These are phyloP conservation scores for Alternaria postmessia DNA, from an alignment of 2,329 filamentous ascomycete species.

Conservation along the genomic window DNA sequence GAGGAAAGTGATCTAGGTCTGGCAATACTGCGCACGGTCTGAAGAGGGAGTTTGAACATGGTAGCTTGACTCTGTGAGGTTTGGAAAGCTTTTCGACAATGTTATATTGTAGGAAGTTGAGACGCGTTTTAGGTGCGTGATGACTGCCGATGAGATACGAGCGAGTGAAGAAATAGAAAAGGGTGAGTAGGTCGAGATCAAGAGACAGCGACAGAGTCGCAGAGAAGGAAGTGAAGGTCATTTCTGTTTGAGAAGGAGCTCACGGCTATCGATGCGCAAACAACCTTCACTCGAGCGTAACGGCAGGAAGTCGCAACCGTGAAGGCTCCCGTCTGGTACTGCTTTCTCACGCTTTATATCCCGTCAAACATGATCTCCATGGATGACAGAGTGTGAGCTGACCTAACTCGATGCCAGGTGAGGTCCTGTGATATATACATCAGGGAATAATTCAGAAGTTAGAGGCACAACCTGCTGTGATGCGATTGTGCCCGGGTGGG, in stretches of 20 bases:
- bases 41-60: constrained; percentile 7
- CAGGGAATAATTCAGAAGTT: not conserved
- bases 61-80: not conserved
- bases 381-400: not conserved
- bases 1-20: not conserved
- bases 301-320: not conserved
- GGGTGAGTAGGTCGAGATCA: not conserved
- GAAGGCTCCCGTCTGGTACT: not conserved
- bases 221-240: not conserved
- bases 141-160: not conserved
- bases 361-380: not conserved
- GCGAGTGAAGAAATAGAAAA: not conserved
- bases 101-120: not conserved
- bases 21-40: not conserved
- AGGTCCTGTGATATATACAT: not conserved
- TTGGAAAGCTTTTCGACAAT: not conserved
- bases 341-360: not conserved
- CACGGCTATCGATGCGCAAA: not conserved
- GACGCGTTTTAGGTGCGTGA: constrained; percentile 1
- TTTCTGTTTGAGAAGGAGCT: constrained; percentile 1
- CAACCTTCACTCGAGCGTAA: not conserved
- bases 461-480: not conserved
- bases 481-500: not conserved
- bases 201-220: not conserved
- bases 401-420: not conserved